Percentiles rank a stretch among this genome's conserved stretches.
phyloP scores from a whole-genome alignment of 108 stramenopile species.

The Fragilaria radians region DNA sequence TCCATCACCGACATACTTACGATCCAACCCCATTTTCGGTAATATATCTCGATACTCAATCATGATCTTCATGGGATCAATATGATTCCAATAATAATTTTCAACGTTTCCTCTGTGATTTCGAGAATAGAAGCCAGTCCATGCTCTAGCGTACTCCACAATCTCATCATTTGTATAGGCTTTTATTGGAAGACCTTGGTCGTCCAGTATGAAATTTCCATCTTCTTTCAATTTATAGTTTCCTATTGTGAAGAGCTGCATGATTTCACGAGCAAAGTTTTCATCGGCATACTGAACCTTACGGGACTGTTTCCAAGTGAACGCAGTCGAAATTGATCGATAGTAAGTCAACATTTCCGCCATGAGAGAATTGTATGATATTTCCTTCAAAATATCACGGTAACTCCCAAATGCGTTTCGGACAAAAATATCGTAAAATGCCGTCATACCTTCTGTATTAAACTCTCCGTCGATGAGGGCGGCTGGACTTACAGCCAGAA shows the following conservation, averaged over 20 bases:
- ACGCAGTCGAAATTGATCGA: slow-evolving; percentile 30
- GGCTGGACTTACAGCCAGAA: slow-evolving; percentile 16
- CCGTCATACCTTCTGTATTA: slow-evolving; percentile 17
- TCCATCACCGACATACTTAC: slow-evolving; percentile 52
- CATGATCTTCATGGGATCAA: slow-evolving; percentile 49
- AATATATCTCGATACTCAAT: slow-evolving; percentile 48
- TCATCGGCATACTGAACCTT: slow-evolving; percentile 33
- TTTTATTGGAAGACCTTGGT: slow-evolving; percentile 21
- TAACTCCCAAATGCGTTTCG: slow-evolving; percentile 74
- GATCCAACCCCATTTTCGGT: slow-evolving; percentile 47
- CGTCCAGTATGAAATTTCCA: slow-evolving; percentile 41
- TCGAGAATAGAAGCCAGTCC: slow-evolving; percentile 27
- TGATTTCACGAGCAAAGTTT: slow-evolving; percentile 52
- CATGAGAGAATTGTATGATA: slow-evolving; percentile 47
- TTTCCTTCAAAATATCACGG: slow-evolving; percentile 52
- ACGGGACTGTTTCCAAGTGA: slow-evolving; percentile 6
- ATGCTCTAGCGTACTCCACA: slow-evolving; percentile 41
- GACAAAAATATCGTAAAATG: slow-evolving; percentile 65
- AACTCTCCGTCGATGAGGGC: slow-evolving; percentile 2
- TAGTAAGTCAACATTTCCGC: slow-evolving; percentile 46
- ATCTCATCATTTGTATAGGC: slow-evolving; percentile 74
- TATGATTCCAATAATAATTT: slow-evolving; percentile 10
- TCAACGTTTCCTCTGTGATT: slow-evolving; percentile 3
- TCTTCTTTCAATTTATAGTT: slow-evolving; percentile 43
- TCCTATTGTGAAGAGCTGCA: slow-evolving; percentile 77